Conservation (phyloP, 805 yeast species). For the Metschnikowia henanensis region DNA sequence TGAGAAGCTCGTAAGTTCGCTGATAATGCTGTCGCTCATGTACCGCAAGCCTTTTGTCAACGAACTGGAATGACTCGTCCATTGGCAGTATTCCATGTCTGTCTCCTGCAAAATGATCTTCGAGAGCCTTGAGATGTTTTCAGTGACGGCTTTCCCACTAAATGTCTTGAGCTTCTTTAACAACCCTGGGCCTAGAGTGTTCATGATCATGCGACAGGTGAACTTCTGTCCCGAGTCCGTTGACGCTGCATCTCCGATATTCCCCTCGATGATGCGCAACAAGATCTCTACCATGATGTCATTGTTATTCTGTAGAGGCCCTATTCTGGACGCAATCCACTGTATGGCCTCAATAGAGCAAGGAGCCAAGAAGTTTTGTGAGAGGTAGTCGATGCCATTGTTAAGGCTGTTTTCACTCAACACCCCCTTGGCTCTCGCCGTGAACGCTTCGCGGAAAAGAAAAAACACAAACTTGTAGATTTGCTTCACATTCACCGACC, state of each 20-base stretch:
- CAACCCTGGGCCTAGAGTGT: slow-evolving; percentile 14
- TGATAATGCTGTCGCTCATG: slow-evolving; percentile 1
- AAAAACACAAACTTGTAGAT: slow-evolving; percentile 69
- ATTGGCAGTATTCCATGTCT: slow-evolving; percentile 12
- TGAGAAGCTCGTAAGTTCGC: slow-evolving; percentile 5
- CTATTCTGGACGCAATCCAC: slow-evolving; percentile 27
- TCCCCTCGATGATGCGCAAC: slow-evolving; percentile 15
- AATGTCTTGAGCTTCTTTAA: slow-evolving; percentile 4
- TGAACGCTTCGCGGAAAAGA: slow-evolving; percentile 69
- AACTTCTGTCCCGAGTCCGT: slow-evolving; percentile 11
- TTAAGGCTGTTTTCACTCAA: slow-evolving; percentile 59
- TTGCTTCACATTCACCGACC: slow-evolving; percentile 63
- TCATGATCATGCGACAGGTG: slow-evolving; percentile 16
- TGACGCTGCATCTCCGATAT: slow-evolving; percentile 9
- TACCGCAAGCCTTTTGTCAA: not conserved
- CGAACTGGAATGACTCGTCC: not conserved
- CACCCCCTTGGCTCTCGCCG: slow-evolving; percentile 54
- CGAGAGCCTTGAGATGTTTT: slow-evolving; percentile 7
- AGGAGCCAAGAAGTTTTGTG: slow-evolving; percentile 72
- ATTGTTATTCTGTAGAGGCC: slow-evolving; percentile 12
- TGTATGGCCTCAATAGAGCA: slow-evolving; percentile 43
- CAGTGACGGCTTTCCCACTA: not conserved
- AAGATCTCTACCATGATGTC: slow-evolving; percentile 15
- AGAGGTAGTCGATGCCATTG: slow-evolving; percentile 84
- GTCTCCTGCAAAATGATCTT: slow-evolving; percentile 7